A percentile compares a stretch with the other conserved stretches of the same genome.
phyloP scores from a whole-genome alignment of 805 yeast species.

The Barnettozyma wickerhamii region DNA sequence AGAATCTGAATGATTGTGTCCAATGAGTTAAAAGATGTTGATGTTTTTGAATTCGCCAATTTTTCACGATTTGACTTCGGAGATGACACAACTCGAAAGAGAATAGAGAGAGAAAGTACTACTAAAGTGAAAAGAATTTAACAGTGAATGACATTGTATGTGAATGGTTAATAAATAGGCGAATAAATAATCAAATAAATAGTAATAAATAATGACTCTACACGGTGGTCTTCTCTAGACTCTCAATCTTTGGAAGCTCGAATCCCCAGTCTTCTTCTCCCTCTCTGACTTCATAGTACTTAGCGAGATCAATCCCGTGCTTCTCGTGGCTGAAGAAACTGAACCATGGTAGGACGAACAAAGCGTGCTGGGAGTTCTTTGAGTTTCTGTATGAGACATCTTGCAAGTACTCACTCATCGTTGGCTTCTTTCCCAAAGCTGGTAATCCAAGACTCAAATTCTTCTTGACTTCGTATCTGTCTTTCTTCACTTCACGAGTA shows the following conservation, averaged over 20 bases:
- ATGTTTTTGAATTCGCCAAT: not conserved
- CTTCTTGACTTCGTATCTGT: slow-evolving; percentile 68
- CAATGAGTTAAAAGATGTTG: not conserved
- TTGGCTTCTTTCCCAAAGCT: slow-evolving; percentile 59
- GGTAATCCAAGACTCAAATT: slow-evolving; percentile 59
- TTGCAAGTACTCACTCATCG: slow-evolving; percentile 64
- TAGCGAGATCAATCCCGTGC: slow-evolving; percentile 71
- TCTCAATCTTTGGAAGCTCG: slow-evolving; percentile 20
- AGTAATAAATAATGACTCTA: not conserved
- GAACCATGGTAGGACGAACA: slow-evolving; percentile 75
- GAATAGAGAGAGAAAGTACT: too few relatives aligned
- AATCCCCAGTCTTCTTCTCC: slow-evolving; percentile 25
- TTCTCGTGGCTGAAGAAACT: slow-evolving; percentile 76
- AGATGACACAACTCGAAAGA: too few relatives aligned
- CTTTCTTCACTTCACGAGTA: slow-evolving; percentile 61
- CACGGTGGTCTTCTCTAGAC: slow-evolving; percentile 15
- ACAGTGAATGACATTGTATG: not conserved
- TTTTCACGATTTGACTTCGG: not conserved
- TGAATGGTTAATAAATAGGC: slow-evolving; percentile 11
- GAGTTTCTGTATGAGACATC: slow-evolving; percentile 76
- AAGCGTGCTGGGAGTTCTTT: slow-evolving; percentile 56
- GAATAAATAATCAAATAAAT: slow-evolving; percentile 2
- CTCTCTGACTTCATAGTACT: slow-evolving; percentile 30
- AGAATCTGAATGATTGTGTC: not conserved
- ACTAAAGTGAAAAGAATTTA: too few relatives aligned